phyloP scores from a whole-genome alignment of 2,329 filamentous ascomycete genomes.

The Aspergillus pseudoterreus region DNA sequence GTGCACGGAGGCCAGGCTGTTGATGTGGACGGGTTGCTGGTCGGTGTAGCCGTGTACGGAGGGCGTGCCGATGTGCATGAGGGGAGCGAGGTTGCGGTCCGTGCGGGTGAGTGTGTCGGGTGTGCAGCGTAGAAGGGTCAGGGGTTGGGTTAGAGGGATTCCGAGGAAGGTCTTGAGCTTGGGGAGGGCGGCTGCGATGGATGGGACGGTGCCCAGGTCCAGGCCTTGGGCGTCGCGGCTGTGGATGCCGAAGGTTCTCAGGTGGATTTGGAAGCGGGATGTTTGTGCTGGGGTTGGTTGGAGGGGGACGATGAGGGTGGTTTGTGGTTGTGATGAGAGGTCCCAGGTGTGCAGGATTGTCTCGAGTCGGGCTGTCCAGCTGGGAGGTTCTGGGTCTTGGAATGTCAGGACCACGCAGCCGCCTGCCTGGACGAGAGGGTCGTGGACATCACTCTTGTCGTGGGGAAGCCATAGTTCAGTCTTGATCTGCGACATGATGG shows the following conservation, averaged over 20 bases:
- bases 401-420: constrained; percentile 10
- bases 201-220: neutral
- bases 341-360: neutral
- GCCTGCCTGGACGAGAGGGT: constrained; percentile 12
- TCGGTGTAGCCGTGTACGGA: constrained; percentile 21
- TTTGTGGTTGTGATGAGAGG: neutral
- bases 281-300: neutral
- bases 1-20: constrained; percentile 19
- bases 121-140: constrained; percentile 8
- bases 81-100: constrained; percentile 17
- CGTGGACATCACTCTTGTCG: constrained; percentile 4
- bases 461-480: constrained; percentile 18
- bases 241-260: constrained; percentile 2
- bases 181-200: neutral
- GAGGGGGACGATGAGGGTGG: neutral
- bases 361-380: neutral
- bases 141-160: neutral
- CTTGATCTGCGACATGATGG: constrained; percentile 17
- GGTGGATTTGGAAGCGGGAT: neutral
- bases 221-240: neutral
- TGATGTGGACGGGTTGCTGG: constrained; percentile 20
- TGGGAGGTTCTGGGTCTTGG: neutral
- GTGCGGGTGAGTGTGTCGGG: constrained; percentile 16
- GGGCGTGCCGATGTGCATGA: constrained; percentile 17
- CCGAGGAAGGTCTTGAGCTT: constrained; percentile 1